Evolutionary conservation across 2,329 filamentous ascomycete genomes (phyloP), one percentile per base, ranked within the genome.

Genomic region (Cadophora gregata): DNA sequence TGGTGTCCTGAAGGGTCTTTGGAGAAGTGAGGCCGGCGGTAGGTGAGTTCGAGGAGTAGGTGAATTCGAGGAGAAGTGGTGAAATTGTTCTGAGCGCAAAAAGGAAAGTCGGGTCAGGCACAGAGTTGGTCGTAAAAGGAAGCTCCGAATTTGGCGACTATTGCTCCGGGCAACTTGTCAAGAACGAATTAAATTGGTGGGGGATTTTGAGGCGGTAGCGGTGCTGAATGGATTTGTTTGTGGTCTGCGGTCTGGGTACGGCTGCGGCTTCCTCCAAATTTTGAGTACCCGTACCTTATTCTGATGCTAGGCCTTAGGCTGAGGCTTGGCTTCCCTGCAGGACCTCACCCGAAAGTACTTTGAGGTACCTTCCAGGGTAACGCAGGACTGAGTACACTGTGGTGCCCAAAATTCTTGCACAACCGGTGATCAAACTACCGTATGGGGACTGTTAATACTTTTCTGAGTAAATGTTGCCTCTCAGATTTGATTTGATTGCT

Each of bases 121-220:
- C 58, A 50, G 47, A 53, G 56, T 66, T 55, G 53, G 58, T 59
- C 59, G 9, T 59, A 47, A 61, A 56, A 51, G 33, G 47, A 38
- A 56, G 33, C 24, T 47, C 2, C 19, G 21, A 31, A 3, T 65
- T 64, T 48, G 48, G 72, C 69, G 72, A 75, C 70, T 73, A 58
- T 70, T 75, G 73, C 73, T 68, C 73, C 73, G 71, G 73, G 72
- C 73, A 75, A 72, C 47, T 60, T 31, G 70, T 73, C 70, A 51
- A 62, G 29, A 48, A 36, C 27, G 31, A 31, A 59, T 45, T 33
- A 45, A 10, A 21, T 14, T n/a, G 59, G 21, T 58, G 14, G 42
- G 45, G 42, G 67, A 21, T 65, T 56, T 36, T 29, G 50, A 31
- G 50, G 64, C 45, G 38, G 55, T n/a, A 21, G 42, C 19, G 19